Evolutionary conservation across 2,329 filamentous ascomycete species (phyloP).

Genomic region (Cladosporium sp.): DNA sequence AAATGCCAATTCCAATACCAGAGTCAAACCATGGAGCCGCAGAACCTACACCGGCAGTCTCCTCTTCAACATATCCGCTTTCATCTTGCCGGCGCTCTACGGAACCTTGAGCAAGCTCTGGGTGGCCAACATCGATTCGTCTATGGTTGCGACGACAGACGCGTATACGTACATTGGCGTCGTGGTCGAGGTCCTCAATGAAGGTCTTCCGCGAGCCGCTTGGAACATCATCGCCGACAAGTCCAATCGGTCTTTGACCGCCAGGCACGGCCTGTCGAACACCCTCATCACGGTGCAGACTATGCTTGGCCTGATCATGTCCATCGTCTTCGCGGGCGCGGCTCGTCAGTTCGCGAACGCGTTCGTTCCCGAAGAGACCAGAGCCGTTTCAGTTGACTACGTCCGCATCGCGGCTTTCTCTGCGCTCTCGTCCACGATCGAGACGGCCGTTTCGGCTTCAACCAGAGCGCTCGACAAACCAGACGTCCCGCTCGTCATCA

Average conservation of each 20-base stretch:
- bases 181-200: constrained; percentile 63
- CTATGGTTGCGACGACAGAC: constrained; percentile 57
- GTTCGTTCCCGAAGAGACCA: constrained; percentile 58
- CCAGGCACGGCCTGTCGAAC: constrained; percentile 54
- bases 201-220: constrained; percentile 61
- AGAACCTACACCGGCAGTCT: constrained; percentile 50
- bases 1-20: too few species aligned
- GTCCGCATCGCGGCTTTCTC: constrained; percentile 60
- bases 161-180: constrained; percentile 64
- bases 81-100: constrained; percentile 62
- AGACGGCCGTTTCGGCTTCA: constrained; percentile 54
- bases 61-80: constrained; percentile 56
- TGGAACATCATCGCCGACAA: constrained; percentile 65
- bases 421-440: constrained; percentile 55
- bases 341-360: constrained; percentile 50
- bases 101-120: constrained; percentile 62
- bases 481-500: constrained; percentile 63
- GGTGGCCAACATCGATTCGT: constrained; percentile 62
- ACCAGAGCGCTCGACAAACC: constrained; percentile 63
- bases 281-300: constrained; percentile 53
- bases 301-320: constrained; percentile 53
- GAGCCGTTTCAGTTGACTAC: constrained; percentile 54
- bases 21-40: constrained; percentile 13
- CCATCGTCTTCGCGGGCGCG: constrained; percentile 50
- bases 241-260: constrained; percentile 43